phyloP scores from a whole-genome alignment of 805 yeast genomes.

The Wickerhamiella alocasiicola region DNA sequence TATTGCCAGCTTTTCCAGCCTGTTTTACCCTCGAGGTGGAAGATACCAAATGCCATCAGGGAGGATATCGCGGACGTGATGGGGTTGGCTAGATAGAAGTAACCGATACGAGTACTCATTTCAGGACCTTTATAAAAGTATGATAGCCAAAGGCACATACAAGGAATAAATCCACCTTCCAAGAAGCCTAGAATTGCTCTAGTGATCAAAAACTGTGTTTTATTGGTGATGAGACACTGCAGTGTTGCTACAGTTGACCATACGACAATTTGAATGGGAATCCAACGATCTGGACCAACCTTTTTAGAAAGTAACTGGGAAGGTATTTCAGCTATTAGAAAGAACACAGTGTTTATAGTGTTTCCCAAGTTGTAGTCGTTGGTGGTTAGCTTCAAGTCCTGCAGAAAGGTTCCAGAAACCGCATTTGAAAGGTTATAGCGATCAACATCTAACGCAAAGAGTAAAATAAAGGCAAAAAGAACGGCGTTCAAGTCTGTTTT shows the following conservation, averaged over 20 bases:
- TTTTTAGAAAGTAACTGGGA: constrained; percentile 51
- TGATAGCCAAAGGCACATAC: constrained; percentile 31
- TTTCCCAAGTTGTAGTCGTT: constrained; percentile 40
- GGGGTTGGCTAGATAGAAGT: constrained; percentile 36
- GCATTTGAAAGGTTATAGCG: constrained; percentile 44
- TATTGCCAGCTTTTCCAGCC: constrained; percentile 51
- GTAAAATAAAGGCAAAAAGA: constrained; percentile 43
- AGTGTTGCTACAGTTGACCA: constrained; percentile 47
- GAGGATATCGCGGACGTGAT: constrained; percentile 28
- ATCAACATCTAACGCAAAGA: constrained; percentile 44
- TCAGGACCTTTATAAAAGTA: constrained; percentile 39
- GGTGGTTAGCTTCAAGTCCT: constrained; percentile 14
- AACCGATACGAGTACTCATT: constrained; percentile 43
- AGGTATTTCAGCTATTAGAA: constrained; percentile 49
- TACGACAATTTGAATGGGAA: constrained; percentile 42
- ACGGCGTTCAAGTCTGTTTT: constrained; percentile 43
- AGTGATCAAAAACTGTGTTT: constrained; percentile 34
- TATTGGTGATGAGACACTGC: constrained; percentile 36
- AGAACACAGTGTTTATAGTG: constrained; percentile 37
- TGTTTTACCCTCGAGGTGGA: constrained; percentile 35
- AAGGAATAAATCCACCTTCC: constrained; percentile 38
- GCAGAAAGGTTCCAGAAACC: constrained; percentile 15
- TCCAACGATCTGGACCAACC: constrained; percentile 51
- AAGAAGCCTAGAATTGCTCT: constrained; percentile 41
- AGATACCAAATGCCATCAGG: constrained; percentile 35